Conservation (phyloP, 257 asterid species). For the Nicotiana paniculata region DNA sequence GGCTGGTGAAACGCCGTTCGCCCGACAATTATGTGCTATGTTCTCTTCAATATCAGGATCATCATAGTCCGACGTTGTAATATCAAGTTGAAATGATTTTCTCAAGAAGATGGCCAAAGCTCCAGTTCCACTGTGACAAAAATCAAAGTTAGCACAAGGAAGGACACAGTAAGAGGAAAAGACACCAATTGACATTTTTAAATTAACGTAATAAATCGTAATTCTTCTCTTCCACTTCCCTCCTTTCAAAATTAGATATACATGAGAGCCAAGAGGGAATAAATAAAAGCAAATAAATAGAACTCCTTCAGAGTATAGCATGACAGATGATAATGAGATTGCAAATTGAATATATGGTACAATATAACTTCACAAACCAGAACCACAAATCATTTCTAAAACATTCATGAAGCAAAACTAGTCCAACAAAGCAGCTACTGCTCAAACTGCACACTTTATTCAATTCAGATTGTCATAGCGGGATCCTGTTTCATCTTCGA, state of each 20-base stretch:
- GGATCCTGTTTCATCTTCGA: not conserved
- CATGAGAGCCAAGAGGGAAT: not conserved
- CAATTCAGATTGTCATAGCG: not conserved
- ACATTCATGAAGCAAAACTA: not conserved
- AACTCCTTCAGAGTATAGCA: not conserved
- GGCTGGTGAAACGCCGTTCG: constrained; percentile 62
- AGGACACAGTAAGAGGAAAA: not conserved
- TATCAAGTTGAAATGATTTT: constrained; percentile 57
- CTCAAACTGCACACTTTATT: not conserved
- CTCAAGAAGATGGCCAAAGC: constrained; percentile 81
- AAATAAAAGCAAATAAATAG: not conserved
- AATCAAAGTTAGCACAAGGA: constrained; percentile 9
- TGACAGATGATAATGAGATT: not conserved
- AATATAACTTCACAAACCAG: not conserved
- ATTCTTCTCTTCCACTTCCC: not conserved
- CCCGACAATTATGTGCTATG: constrained; percentile 64
- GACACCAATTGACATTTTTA: not conserved
- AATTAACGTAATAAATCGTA: no score
- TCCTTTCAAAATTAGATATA: not conserved
- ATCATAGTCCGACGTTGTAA: constrained; percentile 95
- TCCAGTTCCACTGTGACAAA: constrained; percentile 86
- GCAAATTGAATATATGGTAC: not conserved
- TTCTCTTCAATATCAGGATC: constrained; percentile 80
- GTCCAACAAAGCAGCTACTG: not conserved
- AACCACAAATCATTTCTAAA: not conserved